These are phyloP conservation scores for Thielaviopsis ethacetica DNA, from an alignment of 2,329 filamentous ascomycete species.

Conservation along the genomic window DNA sequence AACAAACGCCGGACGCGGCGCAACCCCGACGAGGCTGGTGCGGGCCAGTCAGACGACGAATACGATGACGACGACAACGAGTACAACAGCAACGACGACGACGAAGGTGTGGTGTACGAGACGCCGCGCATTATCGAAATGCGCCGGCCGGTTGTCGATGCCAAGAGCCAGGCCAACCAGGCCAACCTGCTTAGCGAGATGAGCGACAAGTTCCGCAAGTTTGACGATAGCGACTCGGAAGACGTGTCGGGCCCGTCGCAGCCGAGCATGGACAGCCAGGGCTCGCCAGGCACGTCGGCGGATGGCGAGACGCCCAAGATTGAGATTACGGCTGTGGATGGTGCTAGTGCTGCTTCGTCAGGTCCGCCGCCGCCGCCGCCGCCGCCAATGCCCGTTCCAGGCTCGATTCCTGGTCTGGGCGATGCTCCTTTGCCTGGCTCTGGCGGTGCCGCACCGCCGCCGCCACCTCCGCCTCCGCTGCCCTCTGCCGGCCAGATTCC, in stretches of 20 bases:
- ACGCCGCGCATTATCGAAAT: slow-evolving; percentile 68
- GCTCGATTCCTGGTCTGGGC: slow-evolving; percentile 12
- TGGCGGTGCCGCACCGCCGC: slow-evolving; percentile 12
- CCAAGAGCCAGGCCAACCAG: slow-evolving; percentile 49
- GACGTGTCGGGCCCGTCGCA: slow-evolving; percentile 60
- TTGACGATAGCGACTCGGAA: slow-evolving; percentile 56
- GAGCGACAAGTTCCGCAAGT: slow-evolving; percentile 40
- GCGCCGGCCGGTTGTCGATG: slow-evolving; percentile 49
- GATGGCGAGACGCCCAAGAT: slow-evolving; percentile 45
- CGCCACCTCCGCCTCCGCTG: slow-evolving; percentile 16
- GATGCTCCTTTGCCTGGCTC: no score
- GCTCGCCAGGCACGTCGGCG: slow-evolving; percentile 46
- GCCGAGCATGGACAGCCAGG: slow-evolving; percentile 53
- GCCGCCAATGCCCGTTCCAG: slow-evolving; percentile 27
- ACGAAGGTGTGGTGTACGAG: slow-evolving; percentile 52
- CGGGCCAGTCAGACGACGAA: slow-evolving; percentile 15
- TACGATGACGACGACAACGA: slow-evolving; percentile 32
- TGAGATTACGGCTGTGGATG: slow-evolving; percentile 30
- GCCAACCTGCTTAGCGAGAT: slow-evolving; percentile 58
- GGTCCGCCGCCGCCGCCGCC: slow-evolving; percentile 35
- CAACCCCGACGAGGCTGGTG: slow-evolving; percentile 8
- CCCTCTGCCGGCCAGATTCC: slow-evolving; percentile 20
- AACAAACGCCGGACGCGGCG: slow-evolving; percentile 39
- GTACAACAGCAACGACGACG: slow-evolving; percentile 31
- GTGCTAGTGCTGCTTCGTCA: slow-evolving; percentile 24